A percentile compares a stretch with the other conserved stretches of the same genome.
Conservation (phyloP, 164 flowering plant species). For the Echeveria elegans region DNA sequence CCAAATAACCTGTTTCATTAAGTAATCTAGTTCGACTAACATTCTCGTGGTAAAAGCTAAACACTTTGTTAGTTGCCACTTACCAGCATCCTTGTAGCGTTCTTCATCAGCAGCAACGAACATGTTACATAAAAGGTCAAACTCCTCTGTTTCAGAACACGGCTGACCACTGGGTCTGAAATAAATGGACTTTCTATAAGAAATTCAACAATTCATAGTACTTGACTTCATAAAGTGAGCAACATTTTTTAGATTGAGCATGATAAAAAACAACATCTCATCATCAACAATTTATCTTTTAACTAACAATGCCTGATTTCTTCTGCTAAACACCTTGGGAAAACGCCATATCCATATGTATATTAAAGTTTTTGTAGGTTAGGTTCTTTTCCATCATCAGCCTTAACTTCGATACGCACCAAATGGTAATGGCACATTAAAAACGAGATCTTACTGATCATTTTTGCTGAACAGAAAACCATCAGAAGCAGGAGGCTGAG, state of each 20-base stretch:
- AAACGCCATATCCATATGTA: background rate
- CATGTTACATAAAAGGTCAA: constrained; percentile 79
- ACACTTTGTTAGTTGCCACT: background rate
- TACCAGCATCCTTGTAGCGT: constrained; percentile 93
- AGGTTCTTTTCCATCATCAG: background rate
- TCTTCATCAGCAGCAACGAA: constrained; percentile 78
- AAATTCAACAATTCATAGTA: background rate
- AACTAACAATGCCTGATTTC: background rate
- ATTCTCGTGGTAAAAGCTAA: background rate
- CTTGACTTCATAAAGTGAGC: background rate
- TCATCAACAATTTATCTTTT: background rate
- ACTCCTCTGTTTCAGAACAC: constrained; percentile 79
- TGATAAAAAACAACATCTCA: background rate
- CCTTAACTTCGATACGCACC: no score
- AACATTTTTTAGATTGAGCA: background rate
- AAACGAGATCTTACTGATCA: constrained; percentile 46
- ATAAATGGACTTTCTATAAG: background rate
- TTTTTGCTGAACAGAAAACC: constrained; percentile 64
- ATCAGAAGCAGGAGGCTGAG: constrained; percentile 51
- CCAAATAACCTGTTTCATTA: no score
- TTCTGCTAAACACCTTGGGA: background rate
- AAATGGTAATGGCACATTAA: background rate
- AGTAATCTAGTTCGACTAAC: no score
- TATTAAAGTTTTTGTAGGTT: no score
- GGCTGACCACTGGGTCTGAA: constrained; percentile 86